Evolutionary conservation across 148 eudicot genomes (phyloP).

Genomic region (Linanthus parryae): DNA sequence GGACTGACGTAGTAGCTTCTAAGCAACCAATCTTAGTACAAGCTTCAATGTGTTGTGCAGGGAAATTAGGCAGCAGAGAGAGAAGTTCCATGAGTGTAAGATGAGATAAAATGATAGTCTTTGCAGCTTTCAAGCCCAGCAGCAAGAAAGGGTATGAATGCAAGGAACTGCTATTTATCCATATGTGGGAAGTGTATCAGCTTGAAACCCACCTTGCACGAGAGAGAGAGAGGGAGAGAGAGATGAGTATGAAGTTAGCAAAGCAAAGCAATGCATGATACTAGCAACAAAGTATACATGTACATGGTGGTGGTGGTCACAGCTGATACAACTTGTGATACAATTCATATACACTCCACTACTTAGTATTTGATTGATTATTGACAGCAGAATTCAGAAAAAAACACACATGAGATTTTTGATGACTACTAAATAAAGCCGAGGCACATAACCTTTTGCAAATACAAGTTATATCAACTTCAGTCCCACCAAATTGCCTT

Average conservation of each 20-base stretch:
- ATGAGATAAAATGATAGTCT: conserved; percentile 6
- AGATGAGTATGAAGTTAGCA: conserved; percentile 14
- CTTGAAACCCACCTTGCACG: not conserved
- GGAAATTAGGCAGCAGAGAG: not conserved
- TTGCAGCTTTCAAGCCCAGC: conserved; percentile 8
- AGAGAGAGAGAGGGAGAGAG: conserved; percentile 1
- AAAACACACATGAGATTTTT: no score
- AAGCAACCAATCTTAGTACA: no score
- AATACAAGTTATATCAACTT: no score
- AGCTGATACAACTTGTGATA: not conserved
- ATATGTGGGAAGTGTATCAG: conserved; percentile 3
- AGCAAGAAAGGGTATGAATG: conserved; percentile 1
- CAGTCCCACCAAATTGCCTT: no score
- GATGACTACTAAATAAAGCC: no score
- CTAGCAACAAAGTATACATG: conserved; percentile 7
- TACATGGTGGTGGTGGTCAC: conserved; percentile 5
- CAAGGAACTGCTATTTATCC: not conserved
- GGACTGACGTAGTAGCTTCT: no score
- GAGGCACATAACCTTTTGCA: no score
- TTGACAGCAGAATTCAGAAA: no score
- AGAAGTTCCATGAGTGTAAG: conserved; percentile 1
- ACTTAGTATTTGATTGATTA: no score
- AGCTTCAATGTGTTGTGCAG: no score
- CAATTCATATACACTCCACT: no score
- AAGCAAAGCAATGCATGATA: no score